phyloP scores from a whole-genome alignment of 148 eudicot species.

The Rhododendron simsii region DNA sequence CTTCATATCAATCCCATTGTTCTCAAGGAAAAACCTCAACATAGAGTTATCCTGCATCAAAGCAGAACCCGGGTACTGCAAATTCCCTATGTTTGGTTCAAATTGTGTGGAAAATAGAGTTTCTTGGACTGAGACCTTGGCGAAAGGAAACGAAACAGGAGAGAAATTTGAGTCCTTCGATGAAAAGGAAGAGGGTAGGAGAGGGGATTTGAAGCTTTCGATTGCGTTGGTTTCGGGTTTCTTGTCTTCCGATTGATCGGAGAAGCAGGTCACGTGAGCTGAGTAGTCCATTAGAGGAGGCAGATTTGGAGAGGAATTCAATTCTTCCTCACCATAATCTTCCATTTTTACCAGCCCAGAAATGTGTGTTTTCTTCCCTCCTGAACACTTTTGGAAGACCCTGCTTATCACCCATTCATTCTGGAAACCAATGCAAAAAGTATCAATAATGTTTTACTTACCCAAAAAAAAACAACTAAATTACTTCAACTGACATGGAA shows the following conservation, averaged over 20 bases:
- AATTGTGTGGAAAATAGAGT: constrained; percentile 15
- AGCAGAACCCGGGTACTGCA: constrained; percentile 23
- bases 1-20: constrained; percentile 14
- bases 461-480: background rate
- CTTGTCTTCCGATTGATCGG: constrained; percentile 32
- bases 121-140: constrained; percentile 11
- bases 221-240: constrained; percentile 6
- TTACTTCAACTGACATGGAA: background rate
- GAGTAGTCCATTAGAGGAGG: constrained; percentile 63
- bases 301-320: constrained; percentile 22
- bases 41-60: constrained; percentile 43
- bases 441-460: background rate
- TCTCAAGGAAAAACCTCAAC: constrained; percentile 37
- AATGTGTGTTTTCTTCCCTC: constrained; percentile 42
- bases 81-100: constrained; percentile 11
- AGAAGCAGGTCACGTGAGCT: constrained; percentile 63
- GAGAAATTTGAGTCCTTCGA: background rate
- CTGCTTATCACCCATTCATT: constrained; percentile 82
- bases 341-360: constrained; percentile 19
- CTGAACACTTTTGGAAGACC: constrained; percentile 54
- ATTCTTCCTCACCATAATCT: constrained; percentile 7
- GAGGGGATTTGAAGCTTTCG: background rate
- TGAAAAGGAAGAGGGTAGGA: constrained; percentile 18
- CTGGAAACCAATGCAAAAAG: constrained; percentile 25
- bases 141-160: background rate